Percentiles rank a stretch among this genome's conserved stretches.
Conservation (phyloP, 2,329 filamentous ascomycete species). For the Ceratocystis eucalypticola region DNA sequence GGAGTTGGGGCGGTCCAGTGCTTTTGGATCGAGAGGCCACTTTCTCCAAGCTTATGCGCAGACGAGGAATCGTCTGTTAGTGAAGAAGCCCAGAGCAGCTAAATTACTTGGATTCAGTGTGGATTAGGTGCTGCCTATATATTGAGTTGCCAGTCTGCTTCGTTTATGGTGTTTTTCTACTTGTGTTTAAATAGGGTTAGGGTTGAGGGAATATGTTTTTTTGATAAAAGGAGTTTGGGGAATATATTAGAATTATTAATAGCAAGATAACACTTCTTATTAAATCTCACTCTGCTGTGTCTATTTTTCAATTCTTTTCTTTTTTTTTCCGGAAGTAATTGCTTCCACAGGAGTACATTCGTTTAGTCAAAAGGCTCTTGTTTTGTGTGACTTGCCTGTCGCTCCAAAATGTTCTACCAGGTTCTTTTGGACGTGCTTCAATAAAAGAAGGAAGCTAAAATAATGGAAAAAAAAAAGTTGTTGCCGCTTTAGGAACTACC, state of each 20-base stretch:
- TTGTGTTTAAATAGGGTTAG: too few relatives aligned
- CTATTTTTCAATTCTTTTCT: neutral
- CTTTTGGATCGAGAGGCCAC: slow-evolving; percentile 36
- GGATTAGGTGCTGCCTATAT: too few relatives aligned
- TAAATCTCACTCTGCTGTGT: neutral
- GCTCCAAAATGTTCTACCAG: neutral
- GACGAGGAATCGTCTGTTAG: slow-evolving; percentile 23
- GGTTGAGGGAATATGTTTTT: neutral
- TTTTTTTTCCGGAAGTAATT: neutral
- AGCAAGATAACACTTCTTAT: neutral
- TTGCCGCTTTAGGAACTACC: slow-evolving; percentile 13
- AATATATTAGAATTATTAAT: too few relatives aligned
- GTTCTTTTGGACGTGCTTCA: slow-evolving; percentile 2
- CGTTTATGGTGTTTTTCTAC: neutral
- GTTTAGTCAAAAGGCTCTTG: too few relatives aligned
- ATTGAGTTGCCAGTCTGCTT: neutral
- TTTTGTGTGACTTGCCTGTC: neutral
- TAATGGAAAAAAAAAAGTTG: neutral
- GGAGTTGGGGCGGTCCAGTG: slow-evolving; percentile 45
- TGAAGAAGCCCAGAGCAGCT: neutral
- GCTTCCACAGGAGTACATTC: too few relatives aligned
- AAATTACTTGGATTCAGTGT: neutral
- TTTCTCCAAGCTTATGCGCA: neutral
- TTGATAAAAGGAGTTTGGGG: neutral
- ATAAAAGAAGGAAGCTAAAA: slow-evolving; percentile 3